Percentiles rank a stretch among this genome's conserved stretches.
Evolutionary conservation across 768 basidiomycete species (phyloP).

Genomic region (Hypholoma fasciculare): DNA sequence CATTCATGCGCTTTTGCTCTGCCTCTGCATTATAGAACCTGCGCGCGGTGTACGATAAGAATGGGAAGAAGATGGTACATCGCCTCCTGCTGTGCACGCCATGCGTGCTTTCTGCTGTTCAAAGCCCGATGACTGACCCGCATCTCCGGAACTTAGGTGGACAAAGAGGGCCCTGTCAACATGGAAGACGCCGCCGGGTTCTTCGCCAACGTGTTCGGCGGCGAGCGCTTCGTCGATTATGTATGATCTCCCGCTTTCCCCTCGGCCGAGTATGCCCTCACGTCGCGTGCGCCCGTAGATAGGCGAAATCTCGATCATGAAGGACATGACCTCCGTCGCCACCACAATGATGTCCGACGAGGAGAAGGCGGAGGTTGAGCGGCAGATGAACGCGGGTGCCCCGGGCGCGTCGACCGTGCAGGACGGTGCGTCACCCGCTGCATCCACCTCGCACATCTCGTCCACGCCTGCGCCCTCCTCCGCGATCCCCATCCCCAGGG

Average conservation of each 20-base stretch:
- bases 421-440: slow-evolving; percentile 12
- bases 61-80: slow-evolving; percentile 85
- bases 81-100: not conserved
- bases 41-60: slow-evolving; percentile 90
- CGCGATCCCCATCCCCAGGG: slow-evolving; percentile 7
- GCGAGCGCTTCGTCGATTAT: slow-evolving; percentile 87
- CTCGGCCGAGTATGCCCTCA: not conserved
- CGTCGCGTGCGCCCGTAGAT: slow-evolving; percentile 52
- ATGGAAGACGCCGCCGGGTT: slow-evolving; percentile 94
- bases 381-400: slow-evolving; percentile 47
- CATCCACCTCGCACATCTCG: slow-evolving; percentile 8
- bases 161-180: slow-evolving; percentile 73
- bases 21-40: slow-evolving; percentile 53
- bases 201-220: slow-evolving; percentile 95
- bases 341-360: slow-evolving; percentile 91
- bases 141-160: slow-evolving; percentile 41
- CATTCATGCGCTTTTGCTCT: not conserved
- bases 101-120: not conserved
- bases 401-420: not conserved
- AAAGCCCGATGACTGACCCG: not conserved
- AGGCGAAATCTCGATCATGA: slow-evolving; percentile 95
- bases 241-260: slow-evolving; percentile 45
- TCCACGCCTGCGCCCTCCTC: not conserved
- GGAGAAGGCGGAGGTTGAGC: slow-evolving; percentile 86
- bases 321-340: slow-evolving; percentile 85